Evolutionary conservation across 305 asterid species (phyloP).

Genomic region (Fraxinus xanthoxyloides): DNA sequence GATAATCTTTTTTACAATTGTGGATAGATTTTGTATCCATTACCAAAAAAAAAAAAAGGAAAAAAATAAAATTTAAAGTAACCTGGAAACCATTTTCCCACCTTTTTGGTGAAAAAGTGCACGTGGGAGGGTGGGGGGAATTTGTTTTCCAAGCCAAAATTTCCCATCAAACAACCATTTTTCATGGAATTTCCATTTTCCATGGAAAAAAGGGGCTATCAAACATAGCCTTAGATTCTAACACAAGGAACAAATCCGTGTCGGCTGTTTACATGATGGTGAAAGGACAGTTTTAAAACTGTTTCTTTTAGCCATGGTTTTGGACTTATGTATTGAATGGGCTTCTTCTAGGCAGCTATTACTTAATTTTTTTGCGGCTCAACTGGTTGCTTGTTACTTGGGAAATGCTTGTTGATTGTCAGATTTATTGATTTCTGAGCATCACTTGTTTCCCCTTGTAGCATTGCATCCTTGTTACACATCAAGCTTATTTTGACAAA

Average conservation of each 20-base stretch:
- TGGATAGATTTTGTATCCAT: too few species aligned
- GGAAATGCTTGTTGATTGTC: not conserved
- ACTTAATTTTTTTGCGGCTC: not conserved
- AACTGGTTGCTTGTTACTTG: not conserved
- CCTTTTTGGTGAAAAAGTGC: too few species aligned
- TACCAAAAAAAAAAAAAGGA: too few species aligned
- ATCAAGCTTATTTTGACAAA: not conserved
- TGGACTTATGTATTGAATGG: not conserved
- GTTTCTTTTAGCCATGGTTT: not conserved
- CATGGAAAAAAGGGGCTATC: too few species aligned
- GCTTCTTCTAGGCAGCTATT: not conserved
- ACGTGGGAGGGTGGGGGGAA: too few species aligned
- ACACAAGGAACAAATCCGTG: not conserved
- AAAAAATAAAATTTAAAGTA: too few species aligned
- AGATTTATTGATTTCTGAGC: not conserved
- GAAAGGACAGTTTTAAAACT: not conserved
- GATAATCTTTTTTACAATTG: too few species aligned
- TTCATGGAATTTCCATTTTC: too few species aligned
- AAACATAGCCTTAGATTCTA: not conserved
- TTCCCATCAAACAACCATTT: too few species aligned
- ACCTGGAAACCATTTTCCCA: too few species aligned
- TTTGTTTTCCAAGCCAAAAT: too few species aligned
- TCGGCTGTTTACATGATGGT: slow-evolving; percentile 14
- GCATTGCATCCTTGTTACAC: not conserved
- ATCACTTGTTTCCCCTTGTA: not conserved